Conservation (phyloP, 2,329 filamentous ascomycete species). For the Eutypella sp. region DNA sequence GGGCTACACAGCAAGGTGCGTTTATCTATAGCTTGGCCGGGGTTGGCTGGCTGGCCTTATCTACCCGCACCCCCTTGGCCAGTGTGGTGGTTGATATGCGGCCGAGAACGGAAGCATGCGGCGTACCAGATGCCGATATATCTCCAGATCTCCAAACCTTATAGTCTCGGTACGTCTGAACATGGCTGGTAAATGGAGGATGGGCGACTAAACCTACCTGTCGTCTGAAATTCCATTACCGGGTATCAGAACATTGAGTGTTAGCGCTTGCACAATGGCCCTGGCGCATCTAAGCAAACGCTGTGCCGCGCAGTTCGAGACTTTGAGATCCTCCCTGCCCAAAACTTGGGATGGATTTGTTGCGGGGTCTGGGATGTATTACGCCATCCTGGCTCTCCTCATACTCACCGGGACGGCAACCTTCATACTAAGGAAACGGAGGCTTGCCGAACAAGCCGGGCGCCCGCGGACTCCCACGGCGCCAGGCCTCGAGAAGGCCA, state of each 20-base stretch:
- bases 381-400: conserved; percentile 11
- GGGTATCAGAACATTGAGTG: too few relatives aligned
- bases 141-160: not conserved
- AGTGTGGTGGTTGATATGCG: not conserved
- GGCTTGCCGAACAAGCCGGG: conserved; percentile 1
- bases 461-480: conserved; percentile 19
- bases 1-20: not conserved
- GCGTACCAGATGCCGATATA: not conserved
- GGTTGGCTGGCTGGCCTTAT: not conserved
- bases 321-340: not conserved
- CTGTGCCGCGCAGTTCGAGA: conserved; percentile 12
- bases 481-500: conserved; percentile 21
- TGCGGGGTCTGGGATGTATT: conserved; percentile 4
- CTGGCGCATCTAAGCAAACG: too few relatives aligned
- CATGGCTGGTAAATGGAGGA: not conserved
- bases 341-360: conserved; percentile 5
- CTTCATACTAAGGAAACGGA: conserved; percentile 15
- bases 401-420: conserved; percentile 9
- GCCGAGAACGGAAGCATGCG: not conserved
- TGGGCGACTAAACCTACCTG: too few relatives aligned
- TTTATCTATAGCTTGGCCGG: not conserved
- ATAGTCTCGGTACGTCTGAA: not conserved
- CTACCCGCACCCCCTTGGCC: not conserved
- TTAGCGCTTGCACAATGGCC: too few relatives aligned
- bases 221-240: too few relatives aligned